Evolutionary conservation across 345 rosid species (phyloP).

Genomic region (Mallotus nudiflorus): DNA sequence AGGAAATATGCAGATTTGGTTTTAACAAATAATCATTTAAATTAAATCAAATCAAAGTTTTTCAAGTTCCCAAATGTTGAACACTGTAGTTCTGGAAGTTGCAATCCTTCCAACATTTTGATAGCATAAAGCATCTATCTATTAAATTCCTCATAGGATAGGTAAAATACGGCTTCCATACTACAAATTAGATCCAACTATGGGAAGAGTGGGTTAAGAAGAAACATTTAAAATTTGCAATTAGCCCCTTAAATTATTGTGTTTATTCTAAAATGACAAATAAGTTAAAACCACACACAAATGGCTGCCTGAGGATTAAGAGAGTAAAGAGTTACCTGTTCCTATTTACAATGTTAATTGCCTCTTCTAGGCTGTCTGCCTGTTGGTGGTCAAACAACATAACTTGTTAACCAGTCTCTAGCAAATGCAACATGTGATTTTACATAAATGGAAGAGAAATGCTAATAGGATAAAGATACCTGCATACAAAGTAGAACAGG

Average conservation of each 20-base stretch:
- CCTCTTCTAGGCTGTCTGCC: constrained; percentile 47
- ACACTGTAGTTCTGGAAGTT: background rate
- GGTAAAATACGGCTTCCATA: background rate
- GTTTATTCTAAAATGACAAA: background rate
- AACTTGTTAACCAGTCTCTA: constrained; percentile 15
- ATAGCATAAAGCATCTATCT: background rate
- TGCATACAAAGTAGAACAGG: constrained; percentile 47
- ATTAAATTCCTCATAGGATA: background rate
- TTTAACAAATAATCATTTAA: background rate
- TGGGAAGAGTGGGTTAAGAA: background rate
- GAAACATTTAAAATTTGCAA: background rate
- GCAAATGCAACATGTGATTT: background rate
- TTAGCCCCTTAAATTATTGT: background rate
- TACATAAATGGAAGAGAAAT: constrained; percentile 7
- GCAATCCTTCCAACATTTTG: background rate
- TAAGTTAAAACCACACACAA: background rate
- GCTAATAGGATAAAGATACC: constrained; percentile 30
- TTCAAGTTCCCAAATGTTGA: background rate
- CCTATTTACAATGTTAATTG: constrained; percentile 39
- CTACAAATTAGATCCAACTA: background rate
- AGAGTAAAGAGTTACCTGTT: constrained; percentile 29
- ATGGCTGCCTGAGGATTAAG: constrained; percentile 18
- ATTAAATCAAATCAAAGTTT: background rate
- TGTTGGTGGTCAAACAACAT: constrained; percentile 19
- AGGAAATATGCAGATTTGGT: background rate